Percentiles rank a stretch among this genome's conserved stretches.
These are phyloP conservation scores for Agastache rugosa DNA, from an alignment of 257 asterid genomes.

Conservation along the genomic window DNA sequence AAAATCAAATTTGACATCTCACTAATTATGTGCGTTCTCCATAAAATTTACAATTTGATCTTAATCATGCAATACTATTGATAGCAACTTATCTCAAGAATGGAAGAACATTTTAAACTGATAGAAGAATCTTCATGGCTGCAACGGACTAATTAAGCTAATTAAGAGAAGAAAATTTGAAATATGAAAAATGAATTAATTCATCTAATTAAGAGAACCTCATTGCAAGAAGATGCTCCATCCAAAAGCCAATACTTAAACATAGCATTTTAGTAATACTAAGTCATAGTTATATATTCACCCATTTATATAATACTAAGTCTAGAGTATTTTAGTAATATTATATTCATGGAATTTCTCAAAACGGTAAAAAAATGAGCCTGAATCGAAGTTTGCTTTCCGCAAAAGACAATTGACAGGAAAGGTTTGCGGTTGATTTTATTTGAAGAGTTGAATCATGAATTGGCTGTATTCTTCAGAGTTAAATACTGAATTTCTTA, in stretches of 20 bases:
- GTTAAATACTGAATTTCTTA: slow-evolving; percentile 7
- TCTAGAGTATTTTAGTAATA: background rate
- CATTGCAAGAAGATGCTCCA: slow-evolving; percentile 28
- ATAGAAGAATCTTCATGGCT: background rate
- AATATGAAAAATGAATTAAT: background rate
- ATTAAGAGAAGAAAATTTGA: slow-evolving; percentile 2
- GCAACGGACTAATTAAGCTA: background rate
- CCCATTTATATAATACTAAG: background rate
- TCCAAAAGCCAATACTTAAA: slow-evolving; percentile 35
- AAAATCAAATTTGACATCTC: background rate
- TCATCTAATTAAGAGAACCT: slow-evolving; percentile 6
- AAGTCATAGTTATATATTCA: background rate
- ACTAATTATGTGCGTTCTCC: background rate
- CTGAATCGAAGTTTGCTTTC: slow-evolving; percentile 30
- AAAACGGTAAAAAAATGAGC: slow-evolving; percentile 14
- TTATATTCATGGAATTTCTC: background rate
- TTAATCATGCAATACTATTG: background rate
- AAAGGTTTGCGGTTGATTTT: slow-evolving; percentile 37
- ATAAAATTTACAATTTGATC: background rate
- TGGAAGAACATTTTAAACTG: background rate
- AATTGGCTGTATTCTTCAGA: slow-evolving; percentile 7
- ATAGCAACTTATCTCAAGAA: background rate
- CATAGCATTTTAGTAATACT: slow-evolving; percentile 19
- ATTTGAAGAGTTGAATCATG: slow-evolving; percentile 38
- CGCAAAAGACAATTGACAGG: slow-evolving; percentile 41